Evolutionary conservation across 1,284 basidiomycete genomes (phyloP).

Genomic region (Anthracocystis setariae): DNA sequence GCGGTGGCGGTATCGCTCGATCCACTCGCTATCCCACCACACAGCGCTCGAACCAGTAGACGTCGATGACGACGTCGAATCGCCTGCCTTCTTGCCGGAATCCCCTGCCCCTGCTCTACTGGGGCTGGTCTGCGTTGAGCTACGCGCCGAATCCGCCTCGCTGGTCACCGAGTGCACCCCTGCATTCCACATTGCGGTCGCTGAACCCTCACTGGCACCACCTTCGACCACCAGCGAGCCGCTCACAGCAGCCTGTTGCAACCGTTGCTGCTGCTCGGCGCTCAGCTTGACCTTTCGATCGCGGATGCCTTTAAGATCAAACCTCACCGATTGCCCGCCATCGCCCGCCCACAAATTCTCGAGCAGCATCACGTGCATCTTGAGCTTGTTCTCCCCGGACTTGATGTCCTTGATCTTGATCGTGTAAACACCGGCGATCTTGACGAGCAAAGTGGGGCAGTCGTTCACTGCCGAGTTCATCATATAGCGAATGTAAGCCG

Average conservation of each 20-base stretch:
- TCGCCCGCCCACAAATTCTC: constrained; percentile 61
- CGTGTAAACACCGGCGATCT: constrained; percentile 61
- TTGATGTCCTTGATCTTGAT: constrained; percentile 63
- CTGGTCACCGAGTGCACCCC: constrained; percentile 15
- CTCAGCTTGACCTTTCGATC: constrained; percentile 55
- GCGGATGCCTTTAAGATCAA: constrained; percentile 62
- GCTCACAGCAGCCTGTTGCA: constrained; percentile 26
- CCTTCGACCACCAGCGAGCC: constrained; percentile 26
- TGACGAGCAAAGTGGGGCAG: constrained; percentile 60
- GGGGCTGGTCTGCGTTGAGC: constrained; percentile 9
- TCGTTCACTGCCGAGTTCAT: constrained; percentile 52
- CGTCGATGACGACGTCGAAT: constrained; percentile 4
- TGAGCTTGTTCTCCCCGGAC: constrained; percentile 52
- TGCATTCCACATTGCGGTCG: constrained; percentile 21
- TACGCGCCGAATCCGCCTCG: background rate
- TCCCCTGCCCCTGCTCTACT: constrained; percentile 5
- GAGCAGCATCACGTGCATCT: constrained; percentile 61
- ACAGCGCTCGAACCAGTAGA: constrained; percentile 32
- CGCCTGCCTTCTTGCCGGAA: constrained; percentile 1
- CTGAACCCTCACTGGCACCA: constrained; percentile 14
- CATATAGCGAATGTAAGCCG: constrained; percentile 62
- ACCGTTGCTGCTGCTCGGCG: constrained; percentile 36
- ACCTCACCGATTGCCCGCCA: constrained; percentile 45
- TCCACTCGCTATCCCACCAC: constrained; percentile 57
- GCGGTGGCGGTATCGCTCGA: constrained; percentile 39